These are phyloP conservation scores for Kurtzmaniella cleridarum DNA, from an alignment of 805 yeast species.

Conservation along the genomic window DNA sequence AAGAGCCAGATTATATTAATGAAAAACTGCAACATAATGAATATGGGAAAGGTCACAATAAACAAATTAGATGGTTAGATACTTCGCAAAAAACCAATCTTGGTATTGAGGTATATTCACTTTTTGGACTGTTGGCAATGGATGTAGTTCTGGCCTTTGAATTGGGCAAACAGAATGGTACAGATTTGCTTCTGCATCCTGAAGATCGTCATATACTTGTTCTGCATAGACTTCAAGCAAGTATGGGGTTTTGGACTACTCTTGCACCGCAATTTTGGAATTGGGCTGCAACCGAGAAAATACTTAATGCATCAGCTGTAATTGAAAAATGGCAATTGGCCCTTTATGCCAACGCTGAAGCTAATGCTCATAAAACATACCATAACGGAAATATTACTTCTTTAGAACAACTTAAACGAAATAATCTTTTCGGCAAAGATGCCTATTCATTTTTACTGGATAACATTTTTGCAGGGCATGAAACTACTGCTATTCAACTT, in stretches of 20 bases:
- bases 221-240: conserved; percentile 44
- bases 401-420: conserved; percentile 27
- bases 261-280: conserved; percentile 50
- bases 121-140: conserved; percentile 71
- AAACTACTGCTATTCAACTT: conserved; percentile 65
- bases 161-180: conserved; percentile 46
- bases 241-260: conserved; percentile 65
- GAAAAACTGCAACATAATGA: conserved; percentile 26
- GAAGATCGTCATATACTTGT: conserved; percentile 34
- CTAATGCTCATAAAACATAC: conserved; percentile 17
- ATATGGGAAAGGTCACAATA: conserved; percentile 28
- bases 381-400: conserved; percentile 22
- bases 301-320: conserved; percentile 30
- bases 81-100: conserved; percentile 21
- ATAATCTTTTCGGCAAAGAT: conserved; percentile 24
- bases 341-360: conserved; percentile 30
- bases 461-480: conserved; percentile 74
- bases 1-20: conserved; percentile 28
- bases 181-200: conserved; percentile 38
- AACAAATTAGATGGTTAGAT: conserved; percentile 25
- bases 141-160: conserved; percentile 61
- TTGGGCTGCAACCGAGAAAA: conserved; percentile 39
- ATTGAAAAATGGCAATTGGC: conserved; percentile 44
- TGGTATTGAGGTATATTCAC: conserved; percentile 48
- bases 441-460: conserved; percentile 45